A percentile compares a stretch with the other conserved stretches of the same genome.
phyloP scores from a whole-genome alignment of 805 yeast species.

The Barnettozyma siamensis region DNA sequence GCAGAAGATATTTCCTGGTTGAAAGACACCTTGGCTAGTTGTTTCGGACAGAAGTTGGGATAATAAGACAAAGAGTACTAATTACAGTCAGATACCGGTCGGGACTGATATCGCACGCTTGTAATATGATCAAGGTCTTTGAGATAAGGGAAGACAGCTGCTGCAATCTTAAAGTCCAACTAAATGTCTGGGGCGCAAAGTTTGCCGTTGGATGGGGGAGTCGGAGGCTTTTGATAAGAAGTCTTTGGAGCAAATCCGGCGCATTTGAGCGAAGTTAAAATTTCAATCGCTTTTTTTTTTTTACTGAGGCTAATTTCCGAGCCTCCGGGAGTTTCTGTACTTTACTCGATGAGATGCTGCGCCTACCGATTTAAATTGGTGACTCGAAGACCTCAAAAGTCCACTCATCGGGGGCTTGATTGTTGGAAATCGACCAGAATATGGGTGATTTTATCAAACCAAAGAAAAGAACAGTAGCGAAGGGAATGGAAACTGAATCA shows the following conservation, averaged over 20 bases:
- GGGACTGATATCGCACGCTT: too few relatives aligned
- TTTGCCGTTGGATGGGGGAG: not conserved
- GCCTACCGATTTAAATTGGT: not conserved
- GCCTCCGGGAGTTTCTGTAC: not conserved
- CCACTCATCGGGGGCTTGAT: too few relatives aligned
- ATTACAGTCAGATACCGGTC: too few relatives aligned
- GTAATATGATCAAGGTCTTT: too few relatives aligned
- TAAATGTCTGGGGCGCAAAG: not conserved
- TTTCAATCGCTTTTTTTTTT: constrained; percentile 2
- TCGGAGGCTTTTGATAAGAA: not conserved
- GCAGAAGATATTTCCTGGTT: not conserved
- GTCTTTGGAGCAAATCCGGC: not conserved
- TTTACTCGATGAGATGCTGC: constrained; percentile 4
- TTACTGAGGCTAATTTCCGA: not conserved
- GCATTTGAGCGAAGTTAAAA: not conserved
- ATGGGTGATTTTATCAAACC: not conserved
- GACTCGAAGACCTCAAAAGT: too few relatives aligned
- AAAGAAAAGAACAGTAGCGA: not conserved
- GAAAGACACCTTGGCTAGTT: constrained; percentile 5
- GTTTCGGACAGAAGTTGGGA: too few relatives aligned
- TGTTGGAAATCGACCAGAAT: too few relatives aligned
- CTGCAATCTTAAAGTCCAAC: not conserved
- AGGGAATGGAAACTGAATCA: not conserved
- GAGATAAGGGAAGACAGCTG: not conserved
- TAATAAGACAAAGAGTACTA: not conserved